These are phyloP conservation scores for Xylaria castorea DNA, from an alignment of 495 filamentous ascomycete genomes.

Conservation along the genomic window DNA sequence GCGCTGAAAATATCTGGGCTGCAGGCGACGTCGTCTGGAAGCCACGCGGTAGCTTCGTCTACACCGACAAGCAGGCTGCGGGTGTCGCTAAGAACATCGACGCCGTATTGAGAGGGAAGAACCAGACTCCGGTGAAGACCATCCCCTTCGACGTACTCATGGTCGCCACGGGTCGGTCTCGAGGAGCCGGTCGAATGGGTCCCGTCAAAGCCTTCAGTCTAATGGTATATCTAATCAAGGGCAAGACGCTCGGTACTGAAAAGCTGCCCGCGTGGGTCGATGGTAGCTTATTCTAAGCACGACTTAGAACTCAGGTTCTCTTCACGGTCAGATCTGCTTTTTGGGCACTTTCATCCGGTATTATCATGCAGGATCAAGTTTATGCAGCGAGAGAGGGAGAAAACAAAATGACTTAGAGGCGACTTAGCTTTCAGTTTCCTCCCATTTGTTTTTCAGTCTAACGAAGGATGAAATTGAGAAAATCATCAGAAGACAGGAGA, in stretches of 20 bases:
- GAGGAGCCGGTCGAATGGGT: slow-evolving; percentile 49
- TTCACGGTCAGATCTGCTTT: no score
- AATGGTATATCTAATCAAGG: slow-evolving; percentile 52
- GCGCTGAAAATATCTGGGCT: slow-evolving; percentile 56
- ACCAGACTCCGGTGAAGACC: slow-evolving; percentile 45
- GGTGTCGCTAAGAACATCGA: slow-evolving; percentile 54
- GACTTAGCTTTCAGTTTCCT: neutral
- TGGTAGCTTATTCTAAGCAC: slow-evolving; percentile 44
- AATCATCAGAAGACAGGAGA: neutral
- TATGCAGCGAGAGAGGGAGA: no score
- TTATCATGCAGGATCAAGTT: neutral
- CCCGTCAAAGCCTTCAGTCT: slow-evolving; percentile 48
- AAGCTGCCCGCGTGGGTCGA: slow-evolving; percentile 45
- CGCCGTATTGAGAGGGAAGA: slow-evolving; percentile 43
- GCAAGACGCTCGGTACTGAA: slow-evolving; percentile 46
- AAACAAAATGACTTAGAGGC: neutral
- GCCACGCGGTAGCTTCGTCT: slow-evolving; percentile 53
- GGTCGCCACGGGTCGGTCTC: slow-evolving; percentile 46
- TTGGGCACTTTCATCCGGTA: no score
- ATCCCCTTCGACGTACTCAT: slow-evolving; percentile 51
- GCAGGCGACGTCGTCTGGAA: slow-evolving; percentile 59
- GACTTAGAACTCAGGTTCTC: neutral
- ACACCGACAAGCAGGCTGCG: slow-evolving; percentile 56
- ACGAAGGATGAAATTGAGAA: neutral
- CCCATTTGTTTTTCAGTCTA: neutral